Evolutionary conservation across 345 rosid species (phyloP).

Genomic region (Pseudoturritis turrita): DNA sequence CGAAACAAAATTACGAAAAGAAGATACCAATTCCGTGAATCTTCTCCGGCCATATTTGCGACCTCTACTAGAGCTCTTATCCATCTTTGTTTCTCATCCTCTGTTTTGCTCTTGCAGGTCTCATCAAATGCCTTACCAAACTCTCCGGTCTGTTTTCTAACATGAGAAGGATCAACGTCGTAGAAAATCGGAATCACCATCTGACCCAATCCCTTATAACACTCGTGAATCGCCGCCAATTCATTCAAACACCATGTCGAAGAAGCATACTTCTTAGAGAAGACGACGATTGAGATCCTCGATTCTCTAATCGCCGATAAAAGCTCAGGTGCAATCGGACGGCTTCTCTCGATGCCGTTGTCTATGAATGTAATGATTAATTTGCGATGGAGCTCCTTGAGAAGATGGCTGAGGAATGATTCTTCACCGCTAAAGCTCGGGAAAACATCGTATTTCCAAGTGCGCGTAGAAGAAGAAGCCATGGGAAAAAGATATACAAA

Average conservation of each 20-base stretch:
- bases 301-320: neutral
- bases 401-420: constrained; percentile 5
- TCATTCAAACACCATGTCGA: constrained; percentile 2
- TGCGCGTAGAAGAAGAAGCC: neutral
- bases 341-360: neutral
- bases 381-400: neutral
- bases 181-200: constrained; percentile 8
- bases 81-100: neutral
- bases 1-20: neutral
- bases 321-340: neutral
- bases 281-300: neutral
- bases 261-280: constrained; percentile 9
- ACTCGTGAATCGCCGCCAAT: neutral
- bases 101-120: neutral
- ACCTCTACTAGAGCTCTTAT: neutral
- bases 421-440: constrained; percentile 7
- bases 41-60: neutral
- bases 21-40: neutral
- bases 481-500: neutral
- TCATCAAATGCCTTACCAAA: neutral
- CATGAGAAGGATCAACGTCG: neutral
- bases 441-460: neutral
- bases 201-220: neutral
- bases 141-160: neutral
- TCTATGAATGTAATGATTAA: neutral